phyloP scores from a whole-genome alignment of 331 rosid species.

The Dryas integrifolia region DNA sequence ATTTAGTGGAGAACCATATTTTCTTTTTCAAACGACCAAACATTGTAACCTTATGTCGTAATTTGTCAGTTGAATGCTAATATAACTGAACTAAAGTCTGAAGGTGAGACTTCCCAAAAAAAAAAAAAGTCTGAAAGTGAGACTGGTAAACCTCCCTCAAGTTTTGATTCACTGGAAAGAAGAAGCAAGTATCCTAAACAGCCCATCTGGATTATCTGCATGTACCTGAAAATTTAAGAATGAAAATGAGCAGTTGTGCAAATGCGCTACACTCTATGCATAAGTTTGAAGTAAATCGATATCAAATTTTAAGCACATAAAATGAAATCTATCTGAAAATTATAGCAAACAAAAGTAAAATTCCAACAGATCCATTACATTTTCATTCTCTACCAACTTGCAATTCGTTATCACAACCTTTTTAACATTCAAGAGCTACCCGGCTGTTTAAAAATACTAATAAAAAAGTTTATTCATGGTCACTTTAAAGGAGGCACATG shows the following conservation, averaged over 20 bases:
- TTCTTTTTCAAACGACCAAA: background rate
- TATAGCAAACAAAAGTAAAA: too few relatives aligned
- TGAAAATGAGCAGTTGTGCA: background rate
- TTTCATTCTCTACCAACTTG: too few relatives aligned
- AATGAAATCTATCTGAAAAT: too few relatives aligned
- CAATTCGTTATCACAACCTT: too few relatives aligned
- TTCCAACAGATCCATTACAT: too few relatives aligned
- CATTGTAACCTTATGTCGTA: background rate
- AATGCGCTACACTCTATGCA: background rate
- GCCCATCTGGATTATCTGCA: slow-evolving; percentile 93
- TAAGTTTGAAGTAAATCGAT: too few relatives aligned
- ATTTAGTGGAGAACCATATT: background rate
- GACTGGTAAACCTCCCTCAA: slow-evolving; percentile 15
- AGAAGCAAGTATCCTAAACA: slow-evolving; percentile 76
- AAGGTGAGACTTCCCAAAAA: background rate
- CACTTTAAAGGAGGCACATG: too few relatives aligned
- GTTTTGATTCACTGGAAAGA: slow-evolving; percentile 57
- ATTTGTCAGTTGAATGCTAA: background rate
- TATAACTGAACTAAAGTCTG: background rate
- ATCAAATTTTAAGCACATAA: too few relatives aligned
- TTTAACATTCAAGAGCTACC: too few relatives aligned
- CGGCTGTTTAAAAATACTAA: too few relatives aligned
- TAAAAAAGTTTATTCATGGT: too few relatives aligned
- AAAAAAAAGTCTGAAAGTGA: background rate
- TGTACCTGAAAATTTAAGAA: slow-evolving; percentile 59